Percentiles rank a stretch among this genome's conserved stretches.
phyloP scores from a whole-genome alignment of 1,284 basidiomycete genomes.

The Vanrija sp. region DNA sequence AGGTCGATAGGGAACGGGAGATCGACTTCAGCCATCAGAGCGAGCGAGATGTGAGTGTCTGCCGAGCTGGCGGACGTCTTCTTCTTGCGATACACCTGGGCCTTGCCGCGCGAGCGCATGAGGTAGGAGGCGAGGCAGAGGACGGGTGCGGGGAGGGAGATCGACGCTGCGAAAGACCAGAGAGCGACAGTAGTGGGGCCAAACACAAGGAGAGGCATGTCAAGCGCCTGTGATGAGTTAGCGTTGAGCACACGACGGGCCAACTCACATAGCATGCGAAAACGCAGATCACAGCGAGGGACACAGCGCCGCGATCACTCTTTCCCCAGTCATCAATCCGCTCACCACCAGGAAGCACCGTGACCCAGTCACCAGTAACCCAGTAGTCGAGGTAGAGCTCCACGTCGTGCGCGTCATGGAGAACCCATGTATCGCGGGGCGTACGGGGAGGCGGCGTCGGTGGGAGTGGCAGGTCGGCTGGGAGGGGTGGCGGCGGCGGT shows the following conservation, averaged over 20 bases:
- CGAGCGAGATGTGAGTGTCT: neutral
- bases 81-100: constrained; percentile 5
- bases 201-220: constrained; percentile 21
- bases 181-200: constrained; percentile 14
- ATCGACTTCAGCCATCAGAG: neutral
- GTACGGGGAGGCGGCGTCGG: constrained; percentile 27
- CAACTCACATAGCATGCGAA: constrained; percentile 30
- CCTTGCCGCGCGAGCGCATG: constrained; percentile 22
- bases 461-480: constrained; percentile 30
- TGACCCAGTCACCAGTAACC: constrained; percentile 24
- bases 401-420: too few relatives aligned
- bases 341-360: constrained; percentile 22
- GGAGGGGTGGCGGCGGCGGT: constrained; percentile 35
- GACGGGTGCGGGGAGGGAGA: constrained; percentile 27
- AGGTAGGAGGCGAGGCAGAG: constrained; percentile 27
- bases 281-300: constrained; percentile 18
- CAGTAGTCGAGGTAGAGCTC: neutral
- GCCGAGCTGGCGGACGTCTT: constrained; percentile 17
- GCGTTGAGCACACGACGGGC: too few relatives aligned
- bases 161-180: constrained; percentile 22
- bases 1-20: constrained; percentile 28
- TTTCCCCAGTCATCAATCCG: constrained; percentile 26
- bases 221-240: constrained; percentile 20
- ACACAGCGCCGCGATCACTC: constrained; percentile 23
- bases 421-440: neutral